Evolutionary conservation across 108 stramenopile genomes (phyloP).

Genomic region (Fistulifera solaris): DNA sequence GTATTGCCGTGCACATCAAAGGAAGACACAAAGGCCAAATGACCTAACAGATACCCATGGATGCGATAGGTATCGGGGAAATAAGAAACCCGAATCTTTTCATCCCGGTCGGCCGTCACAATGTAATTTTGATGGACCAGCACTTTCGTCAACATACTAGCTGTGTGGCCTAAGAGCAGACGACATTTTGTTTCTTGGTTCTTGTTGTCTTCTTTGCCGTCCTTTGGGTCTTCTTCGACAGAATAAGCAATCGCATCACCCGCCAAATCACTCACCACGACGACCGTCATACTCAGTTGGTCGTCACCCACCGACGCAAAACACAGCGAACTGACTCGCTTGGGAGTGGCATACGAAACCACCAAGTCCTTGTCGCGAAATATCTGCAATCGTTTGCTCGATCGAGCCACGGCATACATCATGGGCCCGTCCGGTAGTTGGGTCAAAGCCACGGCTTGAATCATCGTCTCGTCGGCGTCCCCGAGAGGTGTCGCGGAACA

Average conservation of each 20-base stretch:
- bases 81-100: constrained; percentile 66
- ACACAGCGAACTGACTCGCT: background rate
- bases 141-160: constrained; percentile 73
- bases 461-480: no score
- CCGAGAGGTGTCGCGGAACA: no score
- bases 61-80: constrained; percentile 62
- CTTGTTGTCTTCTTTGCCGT: background rate
- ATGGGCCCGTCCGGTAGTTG: no score
- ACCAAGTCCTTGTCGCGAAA: no score
- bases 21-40: constrained; percentile 53
- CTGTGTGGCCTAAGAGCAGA: constrained; percentile 77
- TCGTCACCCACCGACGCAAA: background rate
- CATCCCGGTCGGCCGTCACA: constrained; percentile 78
- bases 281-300: constrained; percentile 5
- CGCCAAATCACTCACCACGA: constrained; percentile 63
- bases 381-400: no score
- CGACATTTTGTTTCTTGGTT: constrained; percentile 4
- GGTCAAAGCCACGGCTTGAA: no score
- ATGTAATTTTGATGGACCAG: constrained; percentile 14
- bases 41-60: constrained; percentile 69
- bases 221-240: constrained; percentile 11
- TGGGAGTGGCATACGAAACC: background rate
- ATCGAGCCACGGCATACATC: no score
- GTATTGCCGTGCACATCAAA: constrained; percentile 21
- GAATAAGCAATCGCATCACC: constrained; percentile 72